phyloP scores from a whole-genome alignment of 805 yeast species.

The Isabelozyma rhagii region DNA sequence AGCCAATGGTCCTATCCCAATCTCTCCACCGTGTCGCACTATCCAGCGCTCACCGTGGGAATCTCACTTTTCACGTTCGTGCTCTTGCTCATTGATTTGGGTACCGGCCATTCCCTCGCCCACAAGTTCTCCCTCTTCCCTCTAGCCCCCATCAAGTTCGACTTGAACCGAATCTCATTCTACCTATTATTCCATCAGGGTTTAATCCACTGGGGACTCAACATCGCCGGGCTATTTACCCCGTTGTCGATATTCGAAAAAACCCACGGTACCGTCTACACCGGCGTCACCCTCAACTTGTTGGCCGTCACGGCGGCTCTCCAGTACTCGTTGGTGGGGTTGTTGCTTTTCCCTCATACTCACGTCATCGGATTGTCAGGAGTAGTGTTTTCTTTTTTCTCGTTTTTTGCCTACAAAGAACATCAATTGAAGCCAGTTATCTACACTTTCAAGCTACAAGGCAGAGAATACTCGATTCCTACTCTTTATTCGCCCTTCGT shows the following conservation, averaged over 20 bases:
- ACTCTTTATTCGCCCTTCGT: conserved; percentile 59
- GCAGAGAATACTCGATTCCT: conserved; percentile 48
- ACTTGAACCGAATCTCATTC: conserved; percentile 56
- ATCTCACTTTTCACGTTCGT: conserved; percentile 51
- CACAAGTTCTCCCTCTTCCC: conserved; percentile 51
- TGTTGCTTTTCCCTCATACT: conserved; percentile 47
- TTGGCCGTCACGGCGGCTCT: conserved; percentile 69
- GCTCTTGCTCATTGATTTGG: conserved; percentile 35
- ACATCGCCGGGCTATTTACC: conserved; percentile 53
- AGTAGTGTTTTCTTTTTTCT: conserved; percentile 66
- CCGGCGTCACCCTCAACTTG: conserved; percentile 75
- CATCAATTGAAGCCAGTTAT: conserved; percentile 37
- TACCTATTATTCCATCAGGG: conserved; percentile 71
- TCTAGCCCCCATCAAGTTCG: conserved; percentile 44
- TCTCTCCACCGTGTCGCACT: conserved; percentile 8
- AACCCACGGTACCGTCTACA: conserved; percentile 77
- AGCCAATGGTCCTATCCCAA: not conserved
- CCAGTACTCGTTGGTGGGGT: conserved; percentile 53
- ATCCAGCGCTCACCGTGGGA: conserved; percentile 65
- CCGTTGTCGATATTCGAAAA: conserved; percentile 67
- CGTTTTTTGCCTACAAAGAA: conserved; percentile 54
- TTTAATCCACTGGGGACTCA: conserved; percentile 58
- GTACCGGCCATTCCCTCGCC: conserved; percentile 23
- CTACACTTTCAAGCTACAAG: conserved; percentile 24
- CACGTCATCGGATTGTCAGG: conserved; percentile 70